phyloP scores from a whole-genome alignment of 768 basidiomycete genomes.

The Trametopsis cervina region DNA sequence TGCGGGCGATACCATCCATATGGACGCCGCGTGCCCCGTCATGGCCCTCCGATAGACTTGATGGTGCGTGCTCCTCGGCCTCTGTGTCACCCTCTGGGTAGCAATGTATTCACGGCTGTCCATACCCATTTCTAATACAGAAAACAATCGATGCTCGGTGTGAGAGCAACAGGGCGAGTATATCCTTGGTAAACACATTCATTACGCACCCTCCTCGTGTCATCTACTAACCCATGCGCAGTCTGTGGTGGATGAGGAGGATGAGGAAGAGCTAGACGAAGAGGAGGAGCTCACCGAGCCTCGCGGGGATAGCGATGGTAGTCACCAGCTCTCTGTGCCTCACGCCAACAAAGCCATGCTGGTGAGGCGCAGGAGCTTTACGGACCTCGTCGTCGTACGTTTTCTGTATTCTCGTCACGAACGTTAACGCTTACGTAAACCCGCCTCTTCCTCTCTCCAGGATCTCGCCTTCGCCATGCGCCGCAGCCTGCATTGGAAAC shows the following conservation, averaged over 20 bases:
- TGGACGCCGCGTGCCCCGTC: background rate
- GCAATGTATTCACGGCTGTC: background rate
- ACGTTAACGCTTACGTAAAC: background rate
- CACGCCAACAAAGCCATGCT: background rate
- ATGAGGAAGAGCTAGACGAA: background rate
- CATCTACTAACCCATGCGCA: background rate
- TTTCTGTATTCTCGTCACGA: background rate
- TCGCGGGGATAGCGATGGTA: background rate
- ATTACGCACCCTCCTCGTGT: background rate
- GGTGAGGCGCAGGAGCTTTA: background rate
- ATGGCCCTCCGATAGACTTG: background rate
- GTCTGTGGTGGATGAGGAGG: constrained; percentile 3
- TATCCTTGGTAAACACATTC: constrained; percentile 1
- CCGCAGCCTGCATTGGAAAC: background rate
- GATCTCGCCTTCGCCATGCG: constrained; percentile 1
- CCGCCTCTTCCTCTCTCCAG: background rate
- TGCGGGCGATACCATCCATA: constrained; percentile 7
- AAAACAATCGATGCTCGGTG: constrained; percentile 1
- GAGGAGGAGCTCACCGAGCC: background rate
- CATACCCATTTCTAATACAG: background rate
- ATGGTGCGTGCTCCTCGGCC: constrained; percentile 5
- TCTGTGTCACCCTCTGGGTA: too few relatives aligned
- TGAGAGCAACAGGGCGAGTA: background rate
- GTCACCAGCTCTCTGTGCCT: background rate
- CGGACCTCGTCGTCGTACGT: background rate